Conservation (phyloP, 2,329 filamentous ascomycete genomes). For the Corynespora cassiicola region DNA sequence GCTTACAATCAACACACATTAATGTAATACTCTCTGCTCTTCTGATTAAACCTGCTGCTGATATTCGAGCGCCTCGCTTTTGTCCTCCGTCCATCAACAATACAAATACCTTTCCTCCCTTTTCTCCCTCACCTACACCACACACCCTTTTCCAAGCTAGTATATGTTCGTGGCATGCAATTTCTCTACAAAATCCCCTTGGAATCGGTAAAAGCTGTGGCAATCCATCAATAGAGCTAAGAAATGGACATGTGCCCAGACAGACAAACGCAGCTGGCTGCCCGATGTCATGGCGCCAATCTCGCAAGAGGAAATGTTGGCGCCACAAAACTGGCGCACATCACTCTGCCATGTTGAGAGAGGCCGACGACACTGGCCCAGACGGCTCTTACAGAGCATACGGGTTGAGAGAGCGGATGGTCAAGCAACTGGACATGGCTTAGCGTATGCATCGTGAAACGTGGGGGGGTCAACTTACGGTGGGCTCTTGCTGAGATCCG, state of each 20-base stretch:
- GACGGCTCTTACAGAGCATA: slow-evolving; percentile 63
- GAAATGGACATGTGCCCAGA: slow-evolving; percentile 19
- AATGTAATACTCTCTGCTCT: slow-evolving; percentile 33
- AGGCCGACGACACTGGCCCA: no score
- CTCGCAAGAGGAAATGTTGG: slow-evolving; percentile 1
- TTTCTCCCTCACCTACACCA: slow-evolving; percentile 20
- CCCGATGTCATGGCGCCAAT: neutral
- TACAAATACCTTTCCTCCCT: slow-evolving; percentile 32
- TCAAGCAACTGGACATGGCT: slow-evolving; percentile 63
- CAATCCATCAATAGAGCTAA: slow-evolving; percentile 23
- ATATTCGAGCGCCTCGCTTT: slow-evolving; percentile 30
- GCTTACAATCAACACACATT: slow-evolving; percentile 31
- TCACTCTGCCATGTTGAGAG: no score
- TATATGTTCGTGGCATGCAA: slow-evolving; percentile 40
- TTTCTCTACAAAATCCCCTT: slow-evolving; percentile 36
- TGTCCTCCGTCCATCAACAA: slow-evolving; percentile 35
- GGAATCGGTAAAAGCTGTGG: slow-evolving; percentile 18
- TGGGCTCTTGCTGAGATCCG: slow-evolving; percentile 97
- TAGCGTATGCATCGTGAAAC: slow-evolving; percentile 18
- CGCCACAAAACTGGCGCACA: no score
- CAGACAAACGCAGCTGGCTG: no score
- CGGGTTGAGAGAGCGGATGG: slow-evolving; percentile 83
- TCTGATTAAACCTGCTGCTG: slow-evolving; percentile 27
- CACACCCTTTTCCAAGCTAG: slow-evolving; percentile 26
- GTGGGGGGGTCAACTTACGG: slow-evolving; percentile 73